Percentiles rank a stretch among this genome's conserved stretches.
These are phyloP conservation scores for Colletotrichum gloeosporioides DNA, from an alignment of 2,329 filamentous ascomycete genomes.

Conservation along the genomic window DNA sequence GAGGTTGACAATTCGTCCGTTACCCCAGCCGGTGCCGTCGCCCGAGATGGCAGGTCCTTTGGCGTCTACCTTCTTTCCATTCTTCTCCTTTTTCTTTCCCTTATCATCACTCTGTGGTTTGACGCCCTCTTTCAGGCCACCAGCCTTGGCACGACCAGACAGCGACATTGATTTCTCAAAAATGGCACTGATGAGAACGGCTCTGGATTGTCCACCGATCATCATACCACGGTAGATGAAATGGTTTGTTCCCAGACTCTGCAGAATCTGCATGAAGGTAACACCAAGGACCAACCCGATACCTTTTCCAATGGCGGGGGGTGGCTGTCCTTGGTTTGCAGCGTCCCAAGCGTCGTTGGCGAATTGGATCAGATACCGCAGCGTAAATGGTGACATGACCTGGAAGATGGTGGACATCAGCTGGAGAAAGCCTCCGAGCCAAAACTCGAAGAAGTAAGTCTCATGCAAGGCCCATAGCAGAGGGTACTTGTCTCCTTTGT, in stretches of 20 bases:
- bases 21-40: constrained; percentile 86
- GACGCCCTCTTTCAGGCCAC: constrained; percentile 61
- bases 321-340: constrained; percentile 48
- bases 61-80: constrained; percentile 42
- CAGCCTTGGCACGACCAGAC: constrained; percentile 86
- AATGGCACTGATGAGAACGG: constrained; percentile 82
- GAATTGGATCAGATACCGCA: constrained; percentile 87
- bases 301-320: constrained; percentile 75
- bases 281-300: constrained; percentile 86
- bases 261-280: constrained; percentile 81
- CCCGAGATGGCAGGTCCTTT: constrained; percentile 58
- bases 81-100: constrained; percentile 43
- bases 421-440: constrained; percentile 80
- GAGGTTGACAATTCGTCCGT: constrained; percentile 88
- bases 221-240: constrained; percentile 95
- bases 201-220: constrained; percentile 83
- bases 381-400: constrained; percentile 82
- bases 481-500: constrained; percentile 73
- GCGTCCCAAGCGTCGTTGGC: constrained; percentile 80
- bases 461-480: constrained; percentile 85
- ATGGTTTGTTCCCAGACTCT: constrained; percentile 84
- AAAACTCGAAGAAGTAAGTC: constrained; percentile 84
- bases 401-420: constrained; percentile 76
- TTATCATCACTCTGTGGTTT: constrained; percentile 49
- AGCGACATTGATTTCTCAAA: constrained; percentile 93